Percentiles rank a stretch among this genome's conserved stretches.
Evolutionary conservation across 768 basidiomycete species (phyloP).

Genomic region (Crassisporium funariophilum): DNA sequence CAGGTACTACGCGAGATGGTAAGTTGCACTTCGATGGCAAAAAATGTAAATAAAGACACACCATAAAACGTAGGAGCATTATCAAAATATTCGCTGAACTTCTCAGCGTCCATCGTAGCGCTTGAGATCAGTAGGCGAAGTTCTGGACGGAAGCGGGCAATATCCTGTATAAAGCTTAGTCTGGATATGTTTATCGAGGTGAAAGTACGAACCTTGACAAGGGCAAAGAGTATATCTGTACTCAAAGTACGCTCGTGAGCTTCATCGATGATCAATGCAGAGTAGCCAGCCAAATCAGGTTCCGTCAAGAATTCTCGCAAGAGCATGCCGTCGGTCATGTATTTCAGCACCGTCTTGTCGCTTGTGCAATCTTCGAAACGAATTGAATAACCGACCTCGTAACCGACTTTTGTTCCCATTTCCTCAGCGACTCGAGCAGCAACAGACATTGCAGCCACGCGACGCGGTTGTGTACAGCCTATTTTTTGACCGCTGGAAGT

Average conservation of each 20-base stretch:
- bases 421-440: slow-evolving; percentile 99
- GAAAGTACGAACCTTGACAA: slow-evolving; percentile 84
- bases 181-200: slow-evolving; percentile 1
- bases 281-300: slow-evolving; percentile 93
- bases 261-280: slow-evolving; percentile 96
- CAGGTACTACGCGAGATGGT: slow-evolving; percentile 67
- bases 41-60: slow-evolving; percentile 34
- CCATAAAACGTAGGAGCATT: slow-evolving; percentile 94
- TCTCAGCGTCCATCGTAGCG: slow-evolving; percentile 97
- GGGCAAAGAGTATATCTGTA: slow-evolving; percentile 97
- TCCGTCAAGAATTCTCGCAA: slow-evolving; percentile 96
- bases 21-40: not conserved
- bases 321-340: slow-evolving; percentile 99
- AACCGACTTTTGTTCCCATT: slow-evolving; percentile 95
- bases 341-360: slow-evolving; percentile 98
- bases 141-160: slow-evolving; percentile 94
- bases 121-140: slow-evolving; percentile 91
- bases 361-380: slow-evolving; percentile 99
- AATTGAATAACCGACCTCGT: slow-evolving; percentile 99
- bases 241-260: slow-evolving; percentile 97
- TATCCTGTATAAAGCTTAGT: slow-evolving; percentile 63
- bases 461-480: slow-evolving; percentile 96
- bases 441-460: slow-evolving; percentile 99
- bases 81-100: slow-evolving; percentile 98
- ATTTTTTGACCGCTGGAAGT: slow-evolving; percentile 85